Conservation (phyloP, 2,329 filamentous ascomycete species). For the Conoideocrella luteorostrata region DNA sequence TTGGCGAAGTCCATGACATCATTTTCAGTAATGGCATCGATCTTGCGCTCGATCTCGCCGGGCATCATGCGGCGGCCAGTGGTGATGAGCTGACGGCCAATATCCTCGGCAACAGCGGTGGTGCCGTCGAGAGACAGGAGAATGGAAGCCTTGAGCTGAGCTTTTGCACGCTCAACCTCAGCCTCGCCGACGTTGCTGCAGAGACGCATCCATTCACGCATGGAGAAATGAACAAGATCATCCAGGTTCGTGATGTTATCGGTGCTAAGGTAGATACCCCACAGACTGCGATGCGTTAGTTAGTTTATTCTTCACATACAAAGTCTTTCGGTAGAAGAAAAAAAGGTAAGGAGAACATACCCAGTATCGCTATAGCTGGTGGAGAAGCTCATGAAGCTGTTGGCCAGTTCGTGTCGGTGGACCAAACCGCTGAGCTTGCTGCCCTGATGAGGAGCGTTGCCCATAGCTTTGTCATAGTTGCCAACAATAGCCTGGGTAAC, state of each 20-base stretch:
- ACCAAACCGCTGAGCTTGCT: constrained; percentile 96
- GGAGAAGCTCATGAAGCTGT: constrained; percentile 99
- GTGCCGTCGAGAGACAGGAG: constrained; percentile 96
- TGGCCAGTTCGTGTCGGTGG: constrained; percentile 90
- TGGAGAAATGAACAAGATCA: constrained; percentile 95
- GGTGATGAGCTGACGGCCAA: constrained; percentile 96
- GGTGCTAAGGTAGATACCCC: constrained; percentile 97
- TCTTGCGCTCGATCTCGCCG: constrained; percentile 88
- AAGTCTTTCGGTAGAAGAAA: background rate
- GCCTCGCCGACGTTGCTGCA: constrained; percentile 80
- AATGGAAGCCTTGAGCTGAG: constrained; percentile 97
- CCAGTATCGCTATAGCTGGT: constrained; percentile 99
- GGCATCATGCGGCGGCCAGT: constrained; percentile 88
- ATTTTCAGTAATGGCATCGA: constrained; percentile 86
- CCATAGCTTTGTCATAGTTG: constrained; percentile 99
- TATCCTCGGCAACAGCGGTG: constrained; percentile 94
- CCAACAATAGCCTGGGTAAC: constrained; percentile 98
- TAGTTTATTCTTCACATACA: background rate
- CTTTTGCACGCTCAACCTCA: constrained; percentile 97
- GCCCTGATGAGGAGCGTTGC: constrained; percentile 92
- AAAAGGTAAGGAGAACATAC: constrained; percentile 45
- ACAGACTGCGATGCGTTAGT: constrained; percentile 58
- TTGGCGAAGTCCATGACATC: constrained; percentile 96
- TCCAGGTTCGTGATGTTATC: constrained; percentile 84
- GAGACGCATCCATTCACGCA: constrained; percentile 96